Conservation (phyloP, 371 early-diverging fungal genomes). For the Funneliformis caledonium region DNA sequence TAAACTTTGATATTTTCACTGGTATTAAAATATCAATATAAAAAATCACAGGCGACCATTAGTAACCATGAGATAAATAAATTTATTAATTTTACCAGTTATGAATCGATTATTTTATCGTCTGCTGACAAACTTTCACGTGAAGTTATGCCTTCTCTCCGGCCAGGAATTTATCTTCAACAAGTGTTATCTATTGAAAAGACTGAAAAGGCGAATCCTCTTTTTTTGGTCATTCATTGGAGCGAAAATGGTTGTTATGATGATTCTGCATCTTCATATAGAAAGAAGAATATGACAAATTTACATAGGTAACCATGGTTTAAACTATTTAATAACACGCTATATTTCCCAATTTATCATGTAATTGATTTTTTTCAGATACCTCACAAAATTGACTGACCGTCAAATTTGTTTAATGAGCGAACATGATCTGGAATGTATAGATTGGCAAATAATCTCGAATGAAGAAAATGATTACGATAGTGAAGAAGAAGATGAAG, state of each 20-base stretch:
- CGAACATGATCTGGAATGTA: constrained; percentile 7
- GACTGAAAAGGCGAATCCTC: neutral
- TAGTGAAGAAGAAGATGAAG: neutral
- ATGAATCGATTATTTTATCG: neutral
- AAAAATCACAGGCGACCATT: too few relatives aligned
- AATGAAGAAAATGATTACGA: neutral
- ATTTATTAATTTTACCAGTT: neutral
- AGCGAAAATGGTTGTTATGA: constrained; percentile 40
- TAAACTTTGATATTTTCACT: too few relatives aligned
- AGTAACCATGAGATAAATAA: too few relatives aligned
- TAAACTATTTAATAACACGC: neutral
- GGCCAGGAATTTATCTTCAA: constrained; percentile 35
- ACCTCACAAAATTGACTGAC: constrained; percentile 36
- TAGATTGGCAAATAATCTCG: constrained; percentile 7
- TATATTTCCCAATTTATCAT: neutral
- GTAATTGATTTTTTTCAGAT: neutral
- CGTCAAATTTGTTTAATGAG: constrained; percentile 38
- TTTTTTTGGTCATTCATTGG: constrained; percentile 36
- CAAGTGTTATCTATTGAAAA: neutral
- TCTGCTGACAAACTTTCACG: neutral
- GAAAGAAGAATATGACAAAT: constrained; percentile 37
- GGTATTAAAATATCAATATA: too few relatives aligned
- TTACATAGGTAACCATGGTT: constrained; percentile 24
- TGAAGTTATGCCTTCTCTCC: neutral
- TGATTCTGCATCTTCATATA: constrained; percentile 14